Evolutionary conservation across 805 yeast species (phyloP), one percentile per base, ranked within the genome.

Genomic region (Metschnikowia continentalis): DNA sequence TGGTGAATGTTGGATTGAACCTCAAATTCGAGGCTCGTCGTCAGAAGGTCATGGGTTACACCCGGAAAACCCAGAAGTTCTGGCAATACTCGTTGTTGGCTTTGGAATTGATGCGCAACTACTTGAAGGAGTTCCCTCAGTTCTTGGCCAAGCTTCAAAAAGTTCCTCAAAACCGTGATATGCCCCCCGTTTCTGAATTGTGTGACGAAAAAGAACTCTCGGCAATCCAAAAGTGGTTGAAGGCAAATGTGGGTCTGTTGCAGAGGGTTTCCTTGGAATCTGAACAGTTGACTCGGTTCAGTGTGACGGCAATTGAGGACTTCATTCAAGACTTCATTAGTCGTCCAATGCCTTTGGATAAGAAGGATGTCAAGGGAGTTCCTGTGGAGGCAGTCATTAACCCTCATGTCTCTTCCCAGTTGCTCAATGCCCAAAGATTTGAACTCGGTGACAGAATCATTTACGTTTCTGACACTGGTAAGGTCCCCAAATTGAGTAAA

Each of bases 31-130:
- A 91, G 57, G 80, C 81, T 20, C 80, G 81, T 53, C 81, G 90
- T 58, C 79, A 81, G 61, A 92, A 92, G 68, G 98, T 89, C 3
- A 75, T 91, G 55, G 99, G 98, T 4, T 92, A 83, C 70, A 83
- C 97, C 1, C 79, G 83, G 52, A 82, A 84, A 61, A 75, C 76
- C 46, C 84, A 82, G 20, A 67, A 60, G 47, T 64, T 62, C 48
- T 94, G 99, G 99, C 90, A 84, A 59, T 94, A 75, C 67, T 87
- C 95, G 55, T 83, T 81, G 8, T 71, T 85, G 58, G 95, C 97
- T 0, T 68, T 87, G 37, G 75, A 79, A 33, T 72, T 91, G 55
- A 66, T 94, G 43, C 70, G 74, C 45, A 83, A 80, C 32, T 94
- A 90, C 65, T 69, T 72, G 58, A 59, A 62, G 10, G 74, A 73